A percentile compares a stretch with the other conserved stretches of the same genome.
Conservation (phyloP, 345 rosid species). For the Salix purpurea region DNA sequence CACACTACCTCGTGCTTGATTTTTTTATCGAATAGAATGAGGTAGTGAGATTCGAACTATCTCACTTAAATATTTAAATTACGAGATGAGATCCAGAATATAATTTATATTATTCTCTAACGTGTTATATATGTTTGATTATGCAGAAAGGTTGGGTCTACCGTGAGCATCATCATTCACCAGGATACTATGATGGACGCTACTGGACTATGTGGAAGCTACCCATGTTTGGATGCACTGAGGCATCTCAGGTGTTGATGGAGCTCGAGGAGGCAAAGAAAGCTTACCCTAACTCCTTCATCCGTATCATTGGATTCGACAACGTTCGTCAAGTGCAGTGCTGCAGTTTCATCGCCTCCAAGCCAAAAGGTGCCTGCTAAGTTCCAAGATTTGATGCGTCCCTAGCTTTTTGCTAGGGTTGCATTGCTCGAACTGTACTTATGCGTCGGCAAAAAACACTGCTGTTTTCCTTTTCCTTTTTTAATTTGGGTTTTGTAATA, state of each 20-base stretch:
- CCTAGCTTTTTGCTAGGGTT: background rate
- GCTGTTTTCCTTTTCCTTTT: background rate
- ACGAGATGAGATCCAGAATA: no score
- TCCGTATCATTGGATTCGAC: slow-evolving; percentile 47
- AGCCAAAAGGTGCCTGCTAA: background rate
- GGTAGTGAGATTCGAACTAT: no score
- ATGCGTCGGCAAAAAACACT: background rate
- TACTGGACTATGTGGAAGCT: slow-evolving; percentile 61
- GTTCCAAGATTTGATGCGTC: background rate
- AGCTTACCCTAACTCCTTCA: slow-evolving; percentile 23
- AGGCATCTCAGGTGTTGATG: slow-evolving; percentile 32
- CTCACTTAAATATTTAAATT: no score
- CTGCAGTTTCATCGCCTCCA: slow-evolving; percentile 43
- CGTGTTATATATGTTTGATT: no score
- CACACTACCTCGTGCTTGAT: no score
- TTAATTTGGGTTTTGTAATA: background rate
- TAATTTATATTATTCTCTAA: no score
- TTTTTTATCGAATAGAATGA: no score
- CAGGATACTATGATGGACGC: slow-evolving; percentile 47
- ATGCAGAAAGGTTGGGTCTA: slow-evolving; percentile 31
- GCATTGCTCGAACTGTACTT: background rate
- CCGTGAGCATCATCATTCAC: slow-evolving; percentile 34
- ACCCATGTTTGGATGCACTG: slow-evolving; percentile 51
- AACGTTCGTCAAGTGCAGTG: slow-evolving; percentile 48
- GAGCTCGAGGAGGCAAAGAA: slow-evolving; percentile 39